Conservation (phyloP, 1,139 yeast genomes). For the Lodderomyces metapsilosis region DNA sequence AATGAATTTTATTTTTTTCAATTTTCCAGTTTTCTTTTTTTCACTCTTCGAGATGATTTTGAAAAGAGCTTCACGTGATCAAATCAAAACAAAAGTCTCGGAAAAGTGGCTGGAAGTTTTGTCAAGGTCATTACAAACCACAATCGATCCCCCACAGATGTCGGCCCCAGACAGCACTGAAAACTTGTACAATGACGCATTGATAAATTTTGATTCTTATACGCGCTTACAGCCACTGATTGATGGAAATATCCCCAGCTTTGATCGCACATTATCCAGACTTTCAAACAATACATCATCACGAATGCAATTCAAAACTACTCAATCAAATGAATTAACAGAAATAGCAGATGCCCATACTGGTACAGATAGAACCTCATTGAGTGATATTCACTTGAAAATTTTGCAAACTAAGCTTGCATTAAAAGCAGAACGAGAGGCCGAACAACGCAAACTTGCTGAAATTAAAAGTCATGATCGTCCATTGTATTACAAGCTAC, state of each 20-base stretch:
- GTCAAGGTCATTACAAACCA: no score
- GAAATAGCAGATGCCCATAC: neutral
- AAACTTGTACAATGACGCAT: slow-evolving; percentile 14
- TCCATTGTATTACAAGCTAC: slow-evolving; percentile 38
- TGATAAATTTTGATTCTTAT: slow-evolving; percentile 8
- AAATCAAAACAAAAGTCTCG: neutral
- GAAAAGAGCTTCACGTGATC: slow-evolving; percentile 3
- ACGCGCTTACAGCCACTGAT: slow-evolving; percentile 4
- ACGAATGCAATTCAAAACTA: slow-evolving; percentile 10
- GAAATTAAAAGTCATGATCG: slow-evolving; percentile 14
- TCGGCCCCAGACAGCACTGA: slow-evolving; percentile 8
- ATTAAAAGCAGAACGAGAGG: slow-evolving; percentile 7
- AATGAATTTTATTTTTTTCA: neutral
- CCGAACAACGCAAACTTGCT: slow-evolving; percentile 5
- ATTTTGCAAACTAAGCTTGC: slow-evolving; percentile 15
- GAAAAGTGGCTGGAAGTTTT: no score
- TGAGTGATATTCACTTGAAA: slow-evolving; percentile 13
- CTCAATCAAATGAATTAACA: slow-evolving; percentile 1
- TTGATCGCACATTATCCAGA: slow-evolving; percentile 8
- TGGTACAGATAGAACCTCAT: slow-evolving; percentile 6
- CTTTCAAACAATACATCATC: slow-evolving; percentile 13
- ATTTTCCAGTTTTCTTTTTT: no score
- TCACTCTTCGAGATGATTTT: slow-evolving; percentile 1
- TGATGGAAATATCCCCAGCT: slow-evolving; percentile 5
- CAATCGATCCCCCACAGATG: slow-evolving; percentile 6